These are phyloP conservation scores for Neophaeococcomyces mojaviensis DNA, from an alignment of 2,329 filamentous ascomycete genomes.

Conservation along the genomic window DNA sequence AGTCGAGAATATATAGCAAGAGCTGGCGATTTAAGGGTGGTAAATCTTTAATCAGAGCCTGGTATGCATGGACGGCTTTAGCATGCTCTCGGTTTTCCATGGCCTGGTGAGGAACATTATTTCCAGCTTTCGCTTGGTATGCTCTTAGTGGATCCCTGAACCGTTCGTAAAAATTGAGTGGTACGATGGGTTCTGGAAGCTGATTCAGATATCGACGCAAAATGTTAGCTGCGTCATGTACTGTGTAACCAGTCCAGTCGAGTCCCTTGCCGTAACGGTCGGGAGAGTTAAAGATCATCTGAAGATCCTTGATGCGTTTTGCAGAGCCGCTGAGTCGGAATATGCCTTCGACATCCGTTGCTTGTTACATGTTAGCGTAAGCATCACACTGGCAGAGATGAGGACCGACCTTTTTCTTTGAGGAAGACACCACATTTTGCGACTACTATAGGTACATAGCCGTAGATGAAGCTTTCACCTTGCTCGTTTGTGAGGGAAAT, in stretches of 20 bases:
- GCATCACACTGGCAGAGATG: conserved; percentile 12
- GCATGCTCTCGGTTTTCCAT: conserved; percentile 58
- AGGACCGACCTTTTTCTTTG: conserved; percentile 82
- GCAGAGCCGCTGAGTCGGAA: conserved; percentile 94
- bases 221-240: conserved; percentile 96
- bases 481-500: conserved; percentile 91
- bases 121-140: conserved; percentile 62
- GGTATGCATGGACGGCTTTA: conserved; percentile 73
- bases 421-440: conserved; percentile 96
- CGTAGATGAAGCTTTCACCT: conserved; percentile 94
- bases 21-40: conserved; percentile 90
- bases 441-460: conserved; percentile 96
- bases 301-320: conserved; percentile 96
- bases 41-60: conserved; percentile 83
- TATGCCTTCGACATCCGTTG: conserved; percentile 90
- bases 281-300: conserved; percentile 84
- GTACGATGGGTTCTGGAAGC: conserved; percentile 92
- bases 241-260: conserved; percentile 94
- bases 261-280: conserved; percentile 94
- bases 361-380: conserved; percentile 44
- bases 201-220: conserved; percentile 92
- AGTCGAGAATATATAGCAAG: conserved; percentile 87
- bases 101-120: conserved; percentile 55
- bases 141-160: conserved; percentile 76
- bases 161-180: conserved; percentile 81